These are phyloP conservation scores for Ehretia macrophylla DNA, from an alignment of 257 asterid genomes.

Conservation along the genomic window DNA sequence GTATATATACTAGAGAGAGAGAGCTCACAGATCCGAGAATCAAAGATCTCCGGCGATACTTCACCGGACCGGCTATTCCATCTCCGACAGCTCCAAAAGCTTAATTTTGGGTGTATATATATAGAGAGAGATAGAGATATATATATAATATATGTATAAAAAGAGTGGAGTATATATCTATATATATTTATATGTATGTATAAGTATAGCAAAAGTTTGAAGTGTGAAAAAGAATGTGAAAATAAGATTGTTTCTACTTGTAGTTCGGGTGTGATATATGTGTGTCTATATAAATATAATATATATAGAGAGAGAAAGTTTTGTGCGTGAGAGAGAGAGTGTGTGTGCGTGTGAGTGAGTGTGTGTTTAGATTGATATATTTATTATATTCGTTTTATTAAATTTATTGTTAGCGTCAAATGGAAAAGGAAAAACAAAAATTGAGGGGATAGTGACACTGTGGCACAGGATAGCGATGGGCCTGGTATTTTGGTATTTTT, in stretches of 20 bases:
- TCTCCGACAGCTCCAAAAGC: conserved; percentile 9
- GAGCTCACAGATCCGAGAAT: conserved; percentile 28
- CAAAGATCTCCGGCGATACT: conserved; percentile 23
- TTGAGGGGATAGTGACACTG: conserved; percentile 22
- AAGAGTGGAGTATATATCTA: too few relatives aligned
- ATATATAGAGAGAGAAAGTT: too few relatives aligned
- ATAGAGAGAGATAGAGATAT: not conserved
- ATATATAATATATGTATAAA: not conserved
- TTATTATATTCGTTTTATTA: too few relatives aligned
- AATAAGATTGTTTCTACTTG: too few relatives aligned
- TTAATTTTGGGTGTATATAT: not conserved
- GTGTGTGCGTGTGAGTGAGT: too few relatives aligned
- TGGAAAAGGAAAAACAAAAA: not conserved
- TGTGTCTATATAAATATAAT: too few relatives aligned
- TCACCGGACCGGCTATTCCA: conserved; percentile 30
- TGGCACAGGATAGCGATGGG: conserved; percentile 45
- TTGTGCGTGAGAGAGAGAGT: too few relatives aligned
- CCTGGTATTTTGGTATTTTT: not conserved
- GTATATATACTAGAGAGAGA: not conserved
- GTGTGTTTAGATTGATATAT: too few relatives aligned
- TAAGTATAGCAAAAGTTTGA: too few relatives aligned
- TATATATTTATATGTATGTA: not conserved
- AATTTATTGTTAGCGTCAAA: not conserved
- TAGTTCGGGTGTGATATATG: too few relatives aligned
- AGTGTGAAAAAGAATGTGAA: too few relatives aligned